Base-by-base conservation (phyloP, 495 filamentous ascomycete genomes). In the Aspergillus nidulans region DNA sequence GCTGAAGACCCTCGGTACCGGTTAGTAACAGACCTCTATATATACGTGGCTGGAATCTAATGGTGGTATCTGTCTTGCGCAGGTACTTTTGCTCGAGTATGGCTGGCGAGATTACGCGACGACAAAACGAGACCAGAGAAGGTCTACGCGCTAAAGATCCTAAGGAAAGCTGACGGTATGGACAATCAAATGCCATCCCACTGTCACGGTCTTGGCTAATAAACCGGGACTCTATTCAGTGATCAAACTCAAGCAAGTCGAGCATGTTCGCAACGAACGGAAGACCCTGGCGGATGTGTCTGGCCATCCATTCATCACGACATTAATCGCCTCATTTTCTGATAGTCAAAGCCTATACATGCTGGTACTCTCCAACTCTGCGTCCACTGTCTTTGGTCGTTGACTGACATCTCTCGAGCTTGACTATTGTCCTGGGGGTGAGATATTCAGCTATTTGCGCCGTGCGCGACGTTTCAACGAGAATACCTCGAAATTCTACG, bases 31-130 rank as follows among this genome's bases (percentile, higher is more conserved):
- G 44, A 25, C 59, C 39, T 19, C 56, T 34, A 34, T 23, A 55
- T 45, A 55, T 51, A 54, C 32, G 53, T 30, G 52, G 16, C 38
- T 47, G 48, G 60, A 56, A 61, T 69, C 69, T 77, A 61, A 77
- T 66, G 51, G 52, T 52, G 55, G 49, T 21, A 48, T 28, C 55
- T 43, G 61, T 60, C 49, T 51, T 60, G 34, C 58, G 49, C 69
- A 95, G 92, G 94, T 53, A 97, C 94, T 15, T 97, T 98, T 74
- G 92, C 94, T 52, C 83, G 94, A 56, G 94, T 98, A 36, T 95
- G 91, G 85, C 84, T 97, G 48, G 86, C 89, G 32, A 82, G 83
- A 57, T 69, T 87, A 49, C 84, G 84, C 42, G 76, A 80, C 47
- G 72, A 78, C 50, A 75, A 73, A 83, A 28, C 69, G 73, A 46